Base-by-base conservation (phyloP, 2,329 filamentous ascomycete genomes). In the Talaromyces sp. region DNA sequence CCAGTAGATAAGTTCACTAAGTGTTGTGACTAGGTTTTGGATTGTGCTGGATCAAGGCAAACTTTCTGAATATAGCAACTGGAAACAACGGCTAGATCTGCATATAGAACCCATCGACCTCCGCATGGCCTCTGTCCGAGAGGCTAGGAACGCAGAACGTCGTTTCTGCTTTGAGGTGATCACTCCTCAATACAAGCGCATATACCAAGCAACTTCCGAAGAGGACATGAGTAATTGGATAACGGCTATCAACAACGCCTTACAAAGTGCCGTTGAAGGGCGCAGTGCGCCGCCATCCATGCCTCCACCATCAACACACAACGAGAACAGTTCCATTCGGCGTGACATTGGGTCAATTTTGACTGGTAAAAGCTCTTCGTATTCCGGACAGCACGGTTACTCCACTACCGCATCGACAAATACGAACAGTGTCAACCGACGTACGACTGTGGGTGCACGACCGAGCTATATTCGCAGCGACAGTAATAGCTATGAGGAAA, bases 181-280 rank as follows among this genome's bases (percentile, higher is more conserved):
- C 67, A 99, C 95, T 0, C 96, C 96, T 8, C 91, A 95, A 59
- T 98, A 90, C 77, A 98, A 96, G 72, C 89, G 95, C 64, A 93
- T 98, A 17, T 99, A 98, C 77, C 95, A 99, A 80, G 95, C 94
- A 47, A 97, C 94, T 1, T 97, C 94, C 0, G 95, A 98, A 78
- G 95, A 99, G 45, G 95, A 99, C 72, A 96, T 99, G 92, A 93
- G 90, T 74, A 94, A 88, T 71, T 99, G 95, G 95, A 99, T 99
- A 71, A 85, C 87, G 25, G 90, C 95, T 22, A 96, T 99, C 80
- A 99, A 99, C 78, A 99, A 98, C 74, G 96, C 95, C 10, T 82
- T 98, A 45, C 95, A 99, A 75, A 96, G 92, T 75, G 96, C 95
- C 17, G 92, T 99, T 59, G 96, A 99, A 79, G 90, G 91, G 51